Conservation (phyloP, 2,329 filamentous ascomycete species). For the Fusarium foetens region DNA sequence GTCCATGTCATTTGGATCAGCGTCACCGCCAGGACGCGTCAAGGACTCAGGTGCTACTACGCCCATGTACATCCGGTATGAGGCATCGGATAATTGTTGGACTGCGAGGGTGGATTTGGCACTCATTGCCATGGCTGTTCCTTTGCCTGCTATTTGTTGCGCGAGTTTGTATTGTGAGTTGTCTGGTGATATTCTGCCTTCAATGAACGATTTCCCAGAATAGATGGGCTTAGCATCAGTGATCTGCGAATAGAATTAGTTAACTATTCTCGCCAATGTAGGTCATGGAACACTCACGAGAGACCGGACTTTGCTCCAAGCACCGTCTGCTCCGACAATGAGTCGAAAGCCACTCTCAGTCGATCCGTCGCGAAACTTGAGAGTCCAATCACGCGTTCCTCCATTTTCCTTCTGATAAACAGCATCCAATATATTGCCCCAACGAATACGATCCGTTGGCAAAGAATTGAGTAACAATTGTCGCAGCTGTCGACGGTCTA, state of each 20-base stretch:
- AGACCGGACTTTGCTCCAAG: slow-evolving; percentile 1
- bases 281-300: background rate
- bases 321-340: slow-evolving; percentile 3
- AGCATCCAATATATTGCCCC: background rate
- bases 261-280: fast-evolving
- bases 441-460: background rate
- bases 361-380: slow-evolving; percentile 3
- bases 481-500: background rate
- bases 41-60: background rate
- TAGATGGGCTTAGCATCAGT: background rate
- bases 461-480: background rate
- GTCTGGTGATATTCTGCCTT: background rate
- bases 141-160: background rate
- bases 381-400: background rate
- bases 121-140: slow-evolving; percentile 1
- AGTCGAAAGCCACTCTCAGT: background rate
- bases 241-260: background rate
- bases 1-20: background rate
- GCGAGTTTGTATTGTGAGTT: background rate
- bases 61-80: slow-evolving; percentile 2
- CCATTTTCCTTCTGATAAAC: background rate
- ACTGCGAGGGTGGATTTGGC: background rate
- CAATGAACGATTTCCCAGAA: background rate
- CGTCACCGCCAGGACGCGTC: background rate
- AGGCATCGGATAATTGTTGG: background rate